A percentile compares a stretch with the other conserved stretches of the same genome.
Evolutionary conservation across 106 monocot species (phyloP).

Genomic region (Dendrobium huoshanense): DNA sequence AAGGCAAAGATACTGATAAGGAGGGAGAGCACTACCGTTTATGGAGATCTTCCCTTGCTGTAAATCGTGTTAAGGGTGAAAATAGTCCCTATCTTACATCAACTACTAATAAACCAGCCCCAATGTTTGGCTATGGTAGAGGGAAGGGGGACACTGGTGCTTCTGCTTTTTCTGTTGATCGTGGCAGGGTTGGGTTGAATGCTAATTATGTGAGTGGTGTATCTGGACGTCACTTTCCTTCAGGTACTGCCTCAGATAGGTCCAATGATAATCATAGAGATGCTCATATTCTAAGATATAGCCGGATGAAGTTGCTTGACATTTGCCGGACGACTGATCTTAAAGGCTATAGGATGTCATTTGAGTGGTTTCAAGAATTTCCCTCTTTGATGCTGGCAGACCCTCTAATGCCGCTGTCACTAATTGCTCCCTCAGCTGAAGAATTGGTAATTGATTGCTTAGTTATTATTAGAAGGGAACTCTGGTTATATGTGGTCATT

Average conservation of each 20-base stretch:
- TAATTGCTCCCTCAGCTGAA: conserved; percentile 67
- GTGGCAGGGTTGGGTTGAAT: conserved; percentile 36
- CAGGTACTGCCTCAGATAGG: conserved; percentile 41
- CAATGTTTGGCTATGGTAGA: conserved; percentile 50
- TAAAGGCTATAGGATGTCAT: conserved; percentile 21
- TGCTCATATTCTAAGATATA: conserved; percentile 43
- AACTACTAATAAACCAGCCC: conserved; percentile 32
- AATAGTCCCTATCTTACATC: conserved; percentile 22
- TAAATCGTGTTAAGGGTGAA: conserved; percentile 63
- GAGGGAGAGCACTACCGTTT: conserved; percentile 70
- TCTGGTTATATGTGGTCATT: background rate
- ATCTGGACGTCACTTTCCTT: conserved; percentile 18
- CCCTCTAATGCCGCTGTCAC: conserved; percentile 58
- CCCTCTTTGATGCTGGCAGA: conserved; percentile 59
- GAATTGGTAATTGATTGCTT: conserved; percentile 53
- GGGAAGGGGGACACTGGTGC: conserved; percentile 59
- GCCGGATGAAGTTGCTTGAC: conserved; percentile 88
- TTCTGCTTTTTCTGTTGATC: conserved; percentile 32
- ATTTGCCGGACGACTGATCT: conserved; percentile 73
- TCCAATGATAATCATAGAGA: conserved; percentile 36
- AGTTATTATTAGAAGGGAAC: background rate
- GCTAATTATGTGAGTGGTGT: conserved; percentile 11
- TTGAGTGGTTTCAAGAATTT: conserved; percentile 49
- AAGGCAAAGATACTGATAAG: conserved; percentile 62
- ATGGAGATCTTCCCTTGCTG: conserved; percentile 59